A percentile compares a stretch with the other conserved stretches of the same genome.
Conservation (phyloP, 2,329 filamentous ascomycete species). For the Clonostachys sp. region DNA sequence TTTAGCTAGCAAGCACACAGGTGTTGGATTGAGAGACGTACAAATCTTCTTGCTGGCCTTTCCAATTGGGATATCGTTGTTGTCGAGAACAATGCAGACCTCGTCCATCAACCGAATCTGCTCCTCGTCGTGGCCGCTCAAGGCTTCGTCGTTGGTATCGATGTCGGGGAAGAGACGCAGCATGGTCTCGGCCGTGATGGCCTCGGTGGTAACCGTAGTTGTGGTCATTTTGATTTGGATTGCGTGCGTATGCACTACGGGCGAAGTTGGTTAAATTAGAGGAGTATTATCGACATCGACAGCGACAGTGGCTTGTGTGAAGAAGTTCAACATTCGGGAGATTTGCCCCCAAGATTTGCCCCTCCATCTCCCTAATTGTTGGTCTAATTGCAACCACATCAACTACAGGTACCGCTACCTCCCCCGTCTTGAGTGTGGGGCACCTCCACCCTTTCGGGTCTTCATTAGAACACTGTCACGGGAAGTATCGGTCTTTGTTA, state of each 20-base stretch:
- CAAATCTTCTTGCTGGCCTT: slow-evolving; percentile 98
- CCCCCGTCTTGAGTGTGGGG: no score
- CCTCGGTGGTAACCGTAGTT: slow-evolving; percentile 47
- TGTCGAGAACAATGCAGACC: slow-evolving; percentile 93
- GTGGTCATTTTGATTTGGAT: slow-evolving; percentile 18
- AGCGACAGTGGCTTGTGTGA: not conserved
- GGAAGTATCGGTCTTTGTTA: no score
- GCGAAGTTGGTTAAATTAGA: not conserved
- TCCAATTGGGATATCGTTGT: slow-evolving; percentile 88
- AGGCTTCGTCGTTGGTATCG: slow-evolving; percentile 65
- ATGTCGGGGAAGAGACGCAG: slow-evolving; percentile 84
- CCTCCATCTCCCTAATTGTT: no score
- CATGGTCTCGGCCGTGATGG: slow-evolving; percentile 82
- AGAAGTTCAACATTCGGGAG: no score
- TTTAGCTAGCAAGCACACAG: not conserved
- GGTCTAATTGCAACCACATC: no score
- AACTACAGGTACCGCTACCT: no score
- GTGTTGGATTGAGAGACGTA: slow-evolving; percentile 39
- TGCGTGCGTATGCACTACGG: not conserved
- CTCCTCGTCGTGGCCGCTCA: slow-evolving; percentile 93
- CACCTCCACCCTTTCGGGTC: no score
- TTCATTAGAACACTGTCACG: no score
- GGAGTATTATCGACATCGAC: not conserved
- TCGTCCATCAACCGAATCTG: slow-evolving; percentile 99
- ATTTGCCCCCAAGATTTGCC: no score